Conservation (phyloP, 768 basidiomycete species). For the Porphyrellus cyaneotinctus region DNA sequence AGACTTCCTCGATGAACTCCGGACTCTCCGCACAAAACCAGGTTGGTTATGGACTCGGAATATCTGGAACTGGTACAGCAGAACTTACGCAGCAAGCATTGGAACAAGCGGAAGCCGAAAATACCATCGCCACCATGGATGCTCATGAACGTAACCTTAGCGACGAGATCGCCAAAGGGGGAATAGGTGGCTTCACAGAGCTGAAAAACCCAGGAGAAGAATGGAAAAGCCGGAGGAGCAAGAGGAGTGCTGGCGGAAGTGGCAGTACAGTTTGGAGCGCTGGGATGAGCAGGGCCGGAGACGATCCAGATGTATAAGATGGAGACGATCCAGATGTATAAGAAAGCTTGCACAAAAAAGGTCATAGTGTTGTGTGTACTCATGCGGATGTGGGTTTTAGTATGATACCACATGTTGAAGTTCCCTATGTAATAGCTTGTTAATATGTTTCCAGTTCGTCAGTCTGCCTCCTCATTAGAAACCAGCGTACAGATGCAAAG, state of each 20-base stretch:
- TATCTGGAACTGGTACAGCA: constrained; percentile 26
- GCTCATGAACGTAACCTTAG: constrained; percentile 70
- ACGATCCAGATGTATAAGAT: constrained; percentile 37
- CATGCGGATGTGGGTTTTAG: constrained; percentile 16
- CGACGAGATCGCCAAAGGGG: constrained; percentile 73
- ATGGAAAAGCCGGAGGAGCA: constrained; percentile 52
- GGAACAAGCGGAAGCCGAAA: constrained; percentile 75
- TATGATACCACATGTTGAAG: constrained; percentile 23
- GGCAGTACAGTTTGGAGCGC: constrained; percentile 86
- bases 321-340: constrained; percentile 43
- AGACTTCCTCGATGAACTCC: constrained; percentile 48
- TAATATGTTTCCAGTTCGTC: constrained; percentile 19
- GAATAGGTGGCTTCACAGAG: constrained; percentile 75
- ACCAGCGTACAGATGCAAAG: neutral
- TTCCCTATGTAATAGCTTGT: constrained; percentile 19
- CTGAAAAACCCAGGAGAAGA: constrained; percentile 47
- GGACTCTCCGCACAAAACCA: constrained; percentile 35
- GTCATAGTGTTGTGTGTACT: no score
- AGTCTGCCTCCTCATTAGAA: neutral
- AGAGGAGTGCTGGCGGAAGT: constrained; percentile 54
- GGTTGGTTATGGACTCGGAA: constrained; percentile 30
- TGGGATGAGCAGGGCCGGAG: constrained; percentile 65
- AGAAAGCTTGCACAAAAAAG: no score
- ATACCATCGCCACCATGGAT: constrained; percentile 72
- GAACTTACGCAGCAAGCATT: constrained; percentile 71